Evolutionary conservation across 495 filamentous ascomycete species (phyloP), one percentile per base, ranked within the genome.

Genomic region (Bryoglossum gracile): DNA sequence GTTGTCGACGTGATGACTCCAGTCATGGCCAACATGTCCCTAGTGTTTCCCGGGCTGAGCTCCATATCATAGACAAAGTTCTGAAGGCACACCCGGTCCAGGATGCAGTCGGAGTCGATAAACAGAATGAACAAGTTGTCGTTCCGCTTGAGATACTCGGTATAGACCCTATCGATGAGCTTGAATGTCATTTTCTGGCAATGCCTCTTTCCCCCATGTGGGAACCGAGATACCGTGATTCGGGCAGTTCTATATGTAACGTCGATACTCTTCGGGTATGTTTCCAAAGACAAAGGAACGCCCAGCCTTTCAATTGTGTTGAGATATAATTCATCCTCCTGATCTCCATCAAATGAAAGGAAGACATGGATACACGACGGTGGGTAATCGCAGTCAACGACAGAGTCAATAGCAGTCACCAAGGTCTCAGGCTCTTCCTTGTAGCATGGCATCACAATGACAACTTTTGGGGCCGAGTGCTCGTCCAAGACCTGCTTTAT

Each of bases 41-140:
- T 78, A 60, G 86, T 82, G 68, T 89, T 94, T 19, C 90, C 89
- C 3, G 92, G 91, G 66, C 92, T 95, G 21, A 98, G 72, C 64
- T 98, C 91, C 92, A 98, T 98, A 60, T 96, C 92, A 62, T 94
- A 97, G 69, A 98, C 87, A 63, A 98, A 96, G 56, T 98, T 98
- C 64, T 96, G 91, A 52, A 98, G 77, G 64, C 92, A 97, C 21
- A 90, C 77, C 46, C 80, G 78, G 68, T 98, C 91, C 32, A 97
- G 71, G 57, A 98, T 94, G 68, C 92, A 97, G 66, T 98, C 92
- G 2, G 91, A 96, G 67, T 98, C 92, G 64, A 98, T 96, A 70
- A 98, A 96, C 23, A 98, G 75, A 30, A 97, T 82, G 61, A 97
- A 98, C 3, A 98, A 70, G 54, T 97, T 86, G 66, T 98, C 91